Evolutionary conservation across 169 alveolate species (phyloP).

Genomic region (Gregarina niphandrodes): DNA sequence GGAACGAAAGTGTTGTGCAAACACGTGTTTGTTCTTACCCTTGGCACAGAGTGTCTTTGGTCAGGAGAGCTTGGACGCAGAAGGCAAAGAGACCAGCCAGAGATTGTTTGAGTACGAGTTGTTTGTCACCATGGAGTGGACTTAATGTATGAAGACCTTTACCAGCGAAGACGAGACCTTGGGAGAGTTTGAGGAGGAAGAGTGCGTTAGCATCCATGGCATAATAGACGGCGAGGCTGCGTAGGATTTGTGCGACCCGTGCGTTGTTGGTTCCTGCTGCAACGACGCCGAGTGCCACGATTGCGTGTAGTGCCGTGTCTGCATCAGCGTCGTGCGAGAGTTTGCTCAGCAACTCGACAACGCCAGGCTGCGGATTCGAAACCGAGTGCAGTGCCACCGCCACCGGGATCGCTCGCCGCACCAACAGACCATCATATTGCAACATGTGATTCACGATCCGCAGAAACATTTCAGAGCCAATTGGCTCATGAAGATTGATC

Average conservation of each 20-base stretch:
- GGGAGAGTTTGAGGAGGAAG: slow-evolving; percentile 76
- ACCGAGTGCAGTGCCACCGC: slow-evolving; percentile 80
- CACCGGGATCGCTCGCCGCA: slow-evolving; percentile 85
- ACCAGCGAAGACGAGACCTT: slow-evolving; percentile 30
- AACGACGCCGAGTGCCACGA: slow-evolving; percentile 78
- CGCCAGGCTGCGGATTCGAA: slow-evolving; percentile 73
- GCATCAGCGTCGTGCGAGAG: slow-evolving; percentile 88
- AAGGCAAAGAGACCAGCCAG: slow-evolving; percentile 71
- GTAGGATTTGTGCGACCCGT: slow-evolving; percentile 72
- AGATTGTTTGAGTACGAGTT: slow-evolving; percentile 65
- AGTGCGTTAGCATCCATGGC: slow-evolving; percentile 71
- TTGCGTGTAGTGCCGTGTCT: slow-evolving; percentile 75
- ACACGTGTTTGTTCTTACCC: too few species aligned
- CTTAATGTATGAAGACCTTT: slow-evolving; percentile 70
- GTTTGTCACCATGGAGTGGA: slow-evolving; percentile 83
- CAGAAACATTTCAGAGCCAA: slow-evolving; percentile 27
- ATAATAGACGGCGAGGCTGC: slow-evolving; percentile 77
- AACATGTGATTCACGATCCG: slow-evolving; percentile 59
- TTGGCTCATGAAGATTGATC: slow-evolving; percentile 68
- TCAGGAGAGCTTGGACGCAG: slow-evolving; percentile 53
- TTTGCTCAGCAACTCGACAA: slow-evolving; percentile 55
- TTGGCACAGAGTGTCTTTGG: slow-evolving; percentile 47
- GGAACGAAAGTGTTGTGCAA: neutral
- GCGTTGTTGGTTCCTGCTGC: slow-evolving; percentile 88
- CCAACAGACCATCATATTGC: slow-evolving; percentile 58